These are phyloP conservation scores for Oidiodendron maius DNA, from an alignment of 495 filamentous ascomycete genomes.

Conservation along the genomic window DNA sequence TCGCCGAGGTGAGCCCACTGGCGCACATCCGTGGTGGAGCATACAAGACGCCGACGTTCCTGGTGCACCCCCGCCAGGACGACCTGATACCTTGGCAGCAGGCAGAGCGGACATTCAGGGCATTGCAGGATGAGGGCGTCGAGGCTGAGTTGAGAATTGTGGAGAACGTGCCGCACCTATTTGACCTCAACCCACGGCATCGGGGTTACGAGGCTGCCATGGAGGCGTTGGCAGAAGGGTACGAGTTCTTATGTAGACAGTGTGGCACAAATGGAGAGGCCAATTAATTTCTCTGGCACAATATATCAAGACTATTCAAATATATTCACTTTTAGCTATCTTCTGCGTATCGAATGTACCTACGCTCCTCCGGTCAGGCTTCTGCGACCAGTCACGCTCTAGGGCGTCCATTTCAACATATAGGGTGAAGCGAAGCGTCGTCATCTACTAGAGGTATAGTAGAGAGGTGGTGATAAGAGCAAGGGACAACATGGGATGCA, in stretches of 20 bases:
- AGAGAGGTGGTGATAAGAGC: no score
- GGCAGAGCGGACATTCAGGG: constrained; percentile 25
- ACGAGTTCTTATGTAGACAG: constrained; percentile 31
- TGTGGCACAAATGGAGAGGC: no score
- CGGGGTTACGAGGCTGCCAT: constrained; percentile 23
- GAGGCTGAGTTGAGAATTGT: constrained; percentile 24
- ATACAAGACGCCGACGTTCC: constrained; percentile 40
- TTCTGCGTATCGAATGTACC: no score
- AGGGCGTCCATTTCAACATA: no score
- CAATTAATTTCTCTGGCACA: no score
- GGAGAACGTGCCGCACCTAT: constrained; percentile 30
- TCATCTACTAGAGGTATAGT: no score
- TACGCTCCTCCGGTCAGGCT: no score
- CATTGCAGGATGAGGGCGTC: constrained; percentile 24
- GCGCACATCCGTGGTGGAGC: constrained; percentile 31
- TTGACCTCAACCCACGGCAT: constrained; percentile 27
- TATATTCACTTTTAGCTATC: no score
- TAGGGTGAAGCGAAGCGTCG: no score
- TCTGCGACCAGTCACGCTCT: no score
- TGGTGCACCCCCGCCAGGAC: constrained; percentile 40
- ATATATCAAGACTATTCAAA: no score
- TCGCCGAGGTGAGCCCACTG: constrained; percentile 27
- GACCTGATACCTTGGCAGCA: constrained; percentile 43
- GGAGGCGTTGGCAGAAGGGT: constrained; percentile 24
- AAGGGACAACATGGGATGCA: no score